These are phyloP conservation scores for Trichomonascaceae sp. DNA, from an alignment of 1,139 yeast genomes.

Conservation along the genomic window DNA sequence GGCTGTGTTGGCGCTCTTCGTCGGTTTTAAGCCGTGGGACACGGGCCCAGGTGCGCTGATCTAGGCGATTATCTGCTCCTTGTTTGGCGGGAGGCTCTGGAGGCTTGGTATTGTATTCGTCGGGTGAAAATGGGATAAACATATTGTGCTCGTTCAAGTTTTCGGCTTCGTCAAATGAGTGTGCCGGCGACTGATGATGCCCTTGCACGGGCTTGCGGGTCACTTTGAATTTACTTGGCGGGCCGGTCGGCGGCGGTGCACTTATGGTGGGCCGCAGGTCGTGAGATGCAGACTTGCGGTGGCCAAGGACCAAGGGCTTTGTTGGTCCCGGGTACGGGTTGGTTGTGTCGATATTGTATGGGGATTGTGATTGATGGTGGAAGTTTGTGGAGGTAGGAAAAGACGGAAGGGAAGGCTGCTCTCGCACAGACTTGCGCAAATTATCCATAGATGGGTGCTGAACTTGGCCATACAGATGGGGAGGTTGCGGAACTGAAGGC, in stretches of 20 bases:
- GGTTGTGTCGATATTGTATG: no score
- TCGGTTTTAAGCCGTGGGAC: constrained; percentile 12
- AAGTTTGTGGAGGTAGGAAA: no score
- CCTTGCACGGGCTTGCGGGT: constrained; percentile 11
- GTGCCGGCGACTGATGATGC: constrained; percentile 1
- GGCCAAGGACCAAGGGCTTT: background rate
- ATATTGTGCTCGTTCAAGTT: constrained; percentile 7
- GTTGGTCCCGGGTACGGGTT: no score
- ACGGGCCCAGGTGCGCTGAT: constrained; percentile 16
- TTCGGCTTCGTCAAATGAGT: constrained; percentile 4
- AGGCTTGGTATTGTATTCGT: constrained; percentile 10
- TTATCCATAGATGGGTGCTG: no score
- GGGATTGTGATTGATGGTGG: no score
- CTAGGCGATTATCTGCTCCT: constrained; percentile 12
- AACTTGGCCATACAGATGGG: no score
- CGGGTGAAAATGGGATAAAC: constrained; percentile 18
- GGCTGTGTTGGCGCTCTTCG: constrained; percentile 10
- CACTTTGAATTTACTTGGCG: background rate
- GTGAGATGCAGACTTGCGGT: background rate
- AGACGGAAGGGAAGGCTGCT: background rate
- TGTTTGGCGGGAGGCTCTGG: constrained; percentile 1
- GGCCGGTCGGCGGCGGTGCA: no score
- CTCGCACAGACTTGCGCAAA: no score
- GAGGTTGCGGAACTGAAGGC: no score
- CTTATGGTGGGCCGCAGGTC: background rate